A percentile compares a stretch with the other conserved stretches of the same genome.
These are phyloP conservation scores for Carallia pectinifolia DNA, from an alignment of 345 rosid species.

Conservation along the genomic window DNA sequence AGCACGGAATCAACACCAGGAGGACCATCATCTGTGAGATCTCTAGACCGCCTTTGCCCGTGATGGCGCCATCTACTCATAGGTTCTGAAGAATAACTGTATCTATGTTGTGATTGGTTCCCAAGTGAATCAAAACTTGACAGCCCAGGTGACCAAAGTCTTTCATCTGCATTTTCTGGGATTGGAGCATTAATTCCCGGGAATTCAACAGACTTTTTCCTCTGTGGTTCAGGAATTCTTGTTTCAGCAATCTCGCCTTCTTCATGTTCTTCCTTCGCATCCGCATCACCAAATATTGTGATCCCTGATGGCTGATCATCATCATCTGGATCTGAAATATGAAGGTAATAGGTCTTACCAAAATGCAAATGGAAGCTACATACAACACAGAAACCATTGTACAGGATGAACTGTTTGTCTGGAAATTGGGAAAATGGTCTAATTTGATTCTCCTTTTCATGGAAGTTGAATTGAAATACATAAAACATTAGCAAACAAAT, in stretches of 20 bases:
- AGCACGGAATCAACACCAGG: constrained; percentile 45
- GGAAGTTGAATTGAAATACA: no score
- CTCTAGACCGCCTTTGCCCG: constrained; percentile 41
- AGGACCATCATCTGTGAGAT: constrained; percentile 50
- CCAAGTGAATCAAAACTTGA: constrained; percentile 37
- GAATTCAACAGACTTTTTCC: constrained; percentile 61
- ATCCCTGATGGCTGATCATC: constrained; percentile 73
- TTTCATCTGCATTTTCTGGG: constrained; percentile 68
- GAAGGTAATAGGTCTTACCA: constrained; percentile 1
- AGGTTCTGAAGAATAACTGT: constrained; percentile 31
- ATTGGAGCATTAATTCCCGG: constrained; percentile 89
- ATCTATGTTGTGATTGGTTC: constrained; percentile 32
- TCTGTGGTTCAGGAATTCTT: constrained; percentile 32
- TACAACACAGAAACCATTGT: neutral
- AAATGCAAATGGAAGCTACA: neutral
- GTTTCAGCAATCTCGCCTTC: constrained; percentile 67
- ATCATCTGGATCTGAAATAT: constrained; percentile 50
- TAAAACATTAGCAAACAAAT: no score
- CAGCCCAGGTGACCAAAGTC: constrained; percentile 57
- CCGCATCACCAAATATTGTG: constrained; percentile 65
- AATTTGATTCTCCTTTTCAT: no score
- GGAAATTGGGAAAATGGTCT: no score
- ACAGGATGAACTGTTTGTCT: no score
- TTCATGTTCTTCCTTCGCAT: constrained; percentile 45
- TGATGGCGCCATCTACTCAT: constrained; percentile 37